These are phyloP conservation scores for Amylostereum areolatum DNA, from an alignment of 1,284 basidiomycete species.

Conservation along the genomic window DNA sequence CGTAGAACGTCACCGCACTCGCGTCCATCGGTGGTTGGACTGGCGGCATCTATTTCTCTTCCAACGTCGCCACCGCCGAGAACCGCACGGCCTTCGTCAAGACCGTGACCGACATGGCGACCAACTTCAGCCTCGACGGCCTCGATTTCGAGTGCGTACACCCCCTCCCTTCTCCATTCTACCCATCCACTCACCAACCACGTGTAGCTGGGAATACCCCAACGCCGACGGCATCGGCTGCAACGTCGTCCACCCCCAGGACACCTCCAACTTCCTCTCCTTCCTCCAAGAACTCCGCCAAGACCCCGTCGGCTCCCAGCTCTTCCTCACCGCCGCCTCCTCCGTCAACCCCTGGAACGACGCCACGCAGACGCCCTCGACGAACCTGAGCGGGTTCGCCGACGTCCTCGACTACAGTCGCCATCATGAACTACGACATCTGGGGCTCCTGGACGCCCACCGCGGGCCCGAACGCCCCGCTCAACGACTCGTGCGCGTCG, in stretches of 20 bases:
- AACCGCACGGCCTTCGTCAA: slow-evolving; percentile 65
- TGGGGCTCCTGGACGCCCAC: slow-evolving; percentile 47
- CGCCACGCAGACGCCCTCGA: slow-evolving; percentile 47
- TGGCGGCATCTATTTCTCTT: slow-evolving; percentile 67
- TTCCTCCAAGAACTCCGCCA: slow-evolving; percentile 72
- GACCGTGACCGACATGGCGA: slow-evolving; percentile 54
- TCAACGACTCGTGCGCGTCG: slow-evolving; percentile 70
- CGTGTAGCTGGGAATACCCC: slow-evolving; percentile 87
- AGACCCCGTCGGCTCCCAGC: slow-evolving; percentile 46
- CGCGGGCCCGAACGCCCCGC: slow-evolving; percentile 74
- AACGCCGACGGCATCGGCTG: slow-evolving; percentile 64
- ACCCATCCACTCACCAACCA: too few relatives aligned
- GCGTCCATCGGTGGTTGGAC: slow-evolving; percentile 83
- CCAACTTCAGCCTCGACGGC: slow-evolving; percentile 65
- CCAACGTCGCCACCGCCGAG: slow-evolving; percentile 48
- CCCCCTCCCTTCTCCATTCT: too few relatives aligned
- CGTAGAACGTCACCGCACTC: slow-evolving; percentile 53
- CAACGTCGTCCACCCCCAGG: slow-evolving; percentile 57
- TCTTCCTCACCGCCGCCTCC: slow-evolving; percentile 73
- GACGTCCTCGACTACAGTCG: slow-evolving; percentile 72
- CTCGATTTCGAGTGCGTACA: slow-evolving; percentile 70
- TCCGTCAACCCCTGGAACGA: slow-evolving; percentile 65
- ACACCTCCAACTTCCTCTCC: slow-evolving; percentile 66
- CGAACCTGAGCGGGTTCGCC: slow-evolving; percentile 66
- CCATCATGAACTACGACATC: slow-evolving; percentile 88